phyloP scores from a whole-genome alignment of 2,329 filamentous ascomycete genomes.

The Fusarium tricinctum region DNA sequence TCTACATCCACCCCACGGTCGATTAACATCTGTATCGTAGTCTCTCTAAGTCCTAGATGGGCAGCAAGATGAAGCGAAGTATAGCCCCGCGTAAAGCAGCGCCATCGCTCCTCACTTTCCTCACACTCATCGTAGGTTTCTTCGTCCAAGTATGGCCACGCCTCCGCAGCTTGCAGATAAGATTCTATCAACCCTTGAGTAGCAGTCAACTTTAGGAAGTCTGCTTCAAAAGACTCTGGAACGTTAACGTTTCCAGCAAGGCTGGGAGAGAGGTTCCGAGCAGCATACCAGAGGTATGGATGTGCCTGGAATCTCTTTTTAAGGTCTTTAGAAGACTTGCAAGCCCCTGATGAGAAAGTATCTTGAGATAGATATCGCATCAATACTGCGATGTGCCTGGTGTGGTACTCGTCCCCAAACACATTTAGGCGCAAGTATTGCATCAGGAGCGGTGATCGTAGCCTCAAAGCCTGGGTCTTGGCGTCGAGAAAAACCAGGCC shows the following conservation, averaged over 20 bases:
- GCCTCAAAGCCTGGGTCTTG: background rate
- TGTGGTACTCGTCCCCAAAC: background rate
- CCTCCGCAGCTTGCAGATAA: slow-evolving; percentile 6
- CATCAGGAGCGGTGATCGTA: background rate
- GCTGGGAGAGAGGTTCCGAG: background rate
- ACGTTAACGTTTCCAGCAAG: fast-evolving
- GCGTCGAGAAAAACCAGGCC: background rate
- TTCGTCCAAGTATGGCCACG: background rate
- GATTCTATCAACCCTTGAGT: background rate
- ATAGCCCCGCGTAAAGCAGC: background rate
- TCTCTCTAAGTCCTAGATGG: background rate
- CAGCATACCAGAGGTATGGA: slow-evolving; percentile 19
- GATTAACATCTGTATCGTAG: background rate
- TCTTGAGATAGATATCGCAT: background rate
- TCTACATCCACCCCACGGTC: background rate
- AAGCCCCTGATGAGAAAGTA: background rate
- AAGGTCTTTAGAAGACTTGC: background rate
- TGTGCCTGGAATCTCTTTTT: background rate
- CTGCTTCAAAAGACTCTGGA: background rate
- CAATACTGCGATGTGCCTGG: fast-evolving
- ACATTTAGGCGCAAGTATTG: background rate
- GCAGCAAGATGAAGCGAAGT: slow-evolving; percentile 12
- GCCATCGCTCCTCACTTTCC: slow-evolving; percentile 4
- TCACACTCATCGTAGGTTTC: slow-evolving; percentile 13
- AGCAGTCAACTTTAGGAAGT: background rate